Evolutionary conservation across 2,329 filamentous ascomycete genomes (phyloP), one percentile per base, ranked within the genome.

Genomic region (Nemania diffusa): DNA sequence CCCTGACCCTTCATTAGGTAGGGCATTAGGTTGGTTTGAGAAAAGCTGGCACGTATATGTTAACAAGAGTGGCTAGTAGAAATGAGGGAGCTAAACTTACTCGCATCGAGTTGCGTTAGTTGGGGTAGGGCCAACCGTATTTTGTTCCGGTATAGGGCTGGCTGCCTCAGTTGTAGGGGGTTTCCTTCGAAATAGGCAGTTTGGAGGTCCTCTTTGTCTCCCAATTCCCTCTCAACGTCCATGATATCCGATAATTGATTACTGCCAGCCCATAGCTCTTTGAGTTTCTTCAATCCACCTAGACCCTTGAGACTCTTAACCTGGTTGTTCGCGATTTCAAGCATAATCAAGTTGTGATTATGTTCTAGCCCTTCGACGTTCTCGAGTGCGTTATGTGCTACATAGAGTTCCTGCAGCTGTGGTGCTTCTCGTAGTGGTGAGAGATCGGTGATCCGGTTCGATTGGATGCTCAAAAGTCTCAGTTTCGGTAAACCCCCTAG

Each of bases 121-220:
- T 96, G 91, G 64, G 96, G 96, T 79, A 99, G 80, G 37, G 94
- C 92, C 78, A 99, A 81, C 66, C 91, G 87, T 50, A 99, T 89
- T 82, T 99, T 99, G 81, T 97, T 98, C 75, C 96, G 85, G 80
- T 99, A 99, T 68, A 97, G 81, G 0, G 92, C 92, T n/a, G 92
- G 92, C 4, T 87, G 88, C 62, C 86, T 87, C 68, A 89, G 84
- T 81, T 99, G 96, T 73, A 99, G 79, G 27, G 94, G 95, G 75
- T 97, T 97, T 1, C 94, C 94, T 78, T 99, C 96, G 72, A 99
- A 97, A 78, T 99, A 99, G 11, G 99, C 95, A 0, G 96, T 97
- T 67, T 90, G 89, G 73, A 98, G 81, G 42, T 90, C 83, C 76
- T 92, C 84, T 83, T 97, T 97, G 76, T 96, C 91, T 59, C 82